These are phyloP conservation scores for Geranium brycei DNA, from an alignment of 345 rosid species.

Conservation along the genomic window DNA sequence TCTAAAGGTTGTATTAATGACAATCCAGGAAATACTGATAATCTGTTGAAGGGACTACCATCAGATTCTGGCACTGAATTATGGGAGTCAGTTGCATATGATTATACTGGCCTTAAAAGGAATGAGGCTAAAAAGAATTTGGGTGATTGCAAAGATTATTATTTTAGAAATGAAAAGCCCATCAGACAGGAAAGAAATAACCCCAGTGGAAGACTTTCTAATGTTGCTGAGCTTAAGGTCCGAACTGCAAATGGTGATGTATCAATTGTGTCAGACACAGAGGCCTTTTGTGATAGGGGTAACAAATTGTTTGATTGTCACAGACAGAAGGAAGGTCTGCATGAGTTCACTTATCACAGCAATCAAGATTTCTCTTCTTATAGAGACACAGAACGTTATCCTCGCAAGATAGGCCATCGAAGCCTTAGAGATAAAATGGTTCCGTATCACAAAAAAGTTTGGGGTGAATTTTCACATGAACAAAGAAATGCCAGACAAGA, in stretches of 20 bases:
- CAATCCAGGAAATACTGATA: slow-evolving; percentile 15
- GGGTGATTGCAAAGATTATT: slow-evolving; percentile 10
- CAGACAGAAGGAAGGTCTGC: slow-evolving; percentile 18
- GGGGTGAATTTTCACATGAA: slow-evolving; percentile 14
- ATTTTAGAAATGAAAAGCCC: slow-evolving; percentile 15
- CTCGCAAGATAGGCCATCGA: slow-evolving; percentile 13
- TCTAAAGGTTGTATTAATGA: slow-evolving; percentile 19
- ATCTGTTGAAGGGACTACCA: slow-evolving; percentile 16
- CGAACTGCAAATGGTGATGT: slow-evolving; percentile 11
- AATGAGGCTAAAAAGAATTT: slow-evolving; percentile 8
- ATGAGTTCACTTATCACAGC: slow-evolving; percentile 15
- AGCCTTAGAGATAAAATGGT: slow-evolving; percentile 20
- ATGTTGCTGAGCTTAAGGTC: slow-evolving; percentile 12
- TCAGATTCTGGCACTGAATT: slow-evolving; percentile 16
- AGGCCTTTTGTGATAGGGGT: slow-evolving; percentile 14
- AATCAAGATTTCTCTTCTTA: slow-evolving; percentile 15
- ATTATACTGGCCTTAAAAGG: slow-evolving; percentile 15
- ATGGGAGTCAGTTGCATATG: slow-evolving; percentile 16
- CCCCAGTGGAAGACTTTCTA: slow-evolving; percentile 16
- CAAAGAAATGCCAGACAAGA: slow-evolving; percentile 12
- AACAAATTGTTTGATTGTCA: slow-evolving; percentile 15
- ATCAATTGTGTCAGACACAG: slow-evolving; percentile 15
- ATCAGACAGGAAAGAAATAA: slow-evolving; percentile 7
- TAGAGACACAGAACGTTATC: slow-evolving; percentile 8
- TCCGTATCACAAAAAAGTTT: slow-evolving; percentile 14